These are phyloP conservation scores for Gnomoniopsis sp. DNA, from an alignment of 2,329 filamentous ascomycete species.

Conservation along the genomic window DNA sequence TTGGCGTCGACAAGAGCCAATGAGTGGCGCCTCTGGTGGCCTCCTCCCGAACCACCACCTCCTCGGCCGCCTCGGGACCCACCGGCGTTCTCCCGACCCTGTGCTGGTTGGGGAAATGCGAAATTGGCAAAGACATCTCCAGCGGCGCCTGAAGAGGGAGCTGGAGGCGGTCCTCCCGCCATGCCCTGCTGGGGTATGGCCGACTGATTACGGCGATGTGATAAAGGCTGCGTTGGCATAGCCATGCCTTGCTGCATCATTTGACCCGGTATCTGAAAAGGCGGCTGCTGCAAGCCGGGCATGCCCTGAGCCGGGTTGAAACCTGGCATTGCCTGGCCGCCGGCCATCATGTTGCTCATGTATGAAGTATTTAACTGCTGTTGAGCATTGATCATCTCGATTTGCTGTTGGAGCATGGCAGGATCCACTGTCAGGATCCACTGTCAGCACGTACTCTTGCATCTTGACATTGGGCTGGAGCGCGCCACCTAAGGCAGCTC, in stretches of 20 bases:
- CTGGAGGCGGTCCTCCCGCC: constrained; percentile 68
- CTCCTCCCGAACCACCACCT: constrained; percentile 67
- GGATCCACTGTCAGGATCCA: constrained; percentile 75
- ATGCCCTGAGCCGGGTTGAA: constrained; percentile 82
- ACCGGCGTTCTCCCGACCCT: constrained; percentile 61
- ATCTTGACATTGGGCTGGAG: neutral
- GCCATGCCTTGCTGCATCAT: constrained; percentile 69
- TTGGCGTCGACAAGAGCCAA: constrained; percentile 93
- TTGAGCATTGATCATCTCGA: constrained; percentile 75
- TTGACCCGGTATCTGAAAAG: constrained; percentile 86
- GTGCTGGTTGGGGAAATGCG: constrained; percentile 55
- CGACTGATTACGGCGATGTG: constrained; percentile 97
- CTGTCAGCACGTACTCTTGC: constrained; percentile 8
- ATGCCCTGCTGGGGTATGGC: constrained; percentile 89
- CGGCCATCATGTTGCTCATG: constrained; percentile 90
- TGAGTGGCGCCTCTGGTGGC: constrained; percentile 92
- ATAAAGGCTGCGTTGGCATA: constrained; percentile 74
- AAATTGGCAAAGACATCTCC: constrained; percentile 77
- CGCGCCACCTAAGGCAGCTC: neutral
- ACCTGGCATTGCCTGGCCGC: constrained; percentile 69
- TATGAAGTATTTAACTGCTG: constrained; percentile 98
- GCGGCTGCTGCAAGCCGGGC: constrained; percentile 73
- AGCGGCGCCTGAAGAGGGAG: constrained; percentile 86
- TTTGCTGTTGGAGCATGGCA: constrained; percentile 95
- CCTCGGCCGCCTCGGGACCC: constrained; percentile 66